Evolutionary conservation across 208 protist genomes (phyloP), one percentile per base, ranked within the genome.

Genomic region (Naegleria gruberi): DNA sequence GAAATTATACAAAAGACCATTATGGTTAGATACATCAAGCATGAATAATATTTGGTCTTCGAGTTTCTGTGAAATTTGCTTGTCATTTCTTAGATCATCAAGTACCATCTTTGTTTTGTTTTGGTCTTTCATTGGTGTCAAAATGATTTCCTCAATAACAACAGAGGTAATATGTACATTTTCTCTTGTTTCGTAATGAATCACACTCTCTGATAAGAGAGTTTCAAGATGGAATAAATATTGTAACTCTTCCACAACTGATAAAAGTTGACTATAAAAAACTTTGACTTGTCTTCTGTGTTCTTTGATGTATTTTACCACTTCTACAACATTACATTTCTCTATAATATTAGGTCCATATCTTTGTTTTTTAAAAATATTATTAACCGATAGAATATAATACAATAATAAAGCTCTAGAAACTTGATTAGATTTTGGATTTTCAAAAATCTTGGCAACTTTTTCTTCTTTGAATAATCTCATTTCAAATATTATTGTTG

Each of bases 201-300:
- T 51, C n/a, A 37, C n/a, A 12, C 30, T n/a, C 34, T 77, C 65
- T 37, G 65, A 77, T 5, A 77, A 37, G 26, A 77, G 34, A 7
- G 65, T 42, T 42, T 87, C 83, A 17, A 87, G 40, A 87, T 87
- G 83, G 44, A 87, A 87, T 55, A 87, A 55, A 55, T 87, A 41
- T 41, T 55, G 83, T 41, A 87, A 37, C 17, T 87, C n/a, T 23
- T 87, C 83, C 34, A 87, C 26, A 40, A 51, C 23, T 4, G 83
- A 87, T 19, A 87, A 19, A 3, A 87, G 55, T 87, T 87, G 83
- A 41, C 43, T 55, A 40, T 87, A 87, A 5, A 87, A 55, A 30
- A 41, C 6, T 15, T 30, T 30, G 12, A 87, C n/a, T 55, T 41
- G 41, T 55, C 12, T 87, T 40, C 83, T 34, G 55, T 87, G n/a